phyloP scores from a whole-genome alignment of 345 rosid genomes.

The Lumnitzera racemosa region DNA sequence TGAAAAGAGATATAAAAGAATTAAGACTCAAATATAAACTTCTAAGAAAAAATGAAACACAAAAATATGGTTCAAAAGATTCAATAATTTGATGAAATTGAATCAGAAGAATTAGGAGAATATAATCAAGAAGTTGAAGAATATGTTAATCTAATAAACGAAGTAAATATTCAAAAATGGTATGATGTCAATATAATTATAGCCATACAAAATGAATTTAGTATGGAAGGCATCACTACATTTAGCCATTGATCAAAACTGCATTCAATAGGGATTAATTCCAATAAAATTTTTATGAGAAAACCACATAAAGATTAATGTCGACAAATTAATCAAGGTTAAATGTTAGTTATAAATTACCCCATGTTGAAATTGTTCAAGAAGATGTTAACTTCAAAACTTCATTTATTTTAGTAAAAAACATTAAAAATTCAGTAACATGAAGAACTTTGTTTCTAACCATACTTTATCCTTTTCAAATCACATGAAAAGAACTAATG shows the following conservation, averaged over 20 bases:
- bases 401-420: slow-evolving; percentile 1
- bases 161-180: not conserved
- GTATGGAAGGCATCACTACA: not conserved
- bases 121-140: too few species aligned
- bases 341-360: not conserved
- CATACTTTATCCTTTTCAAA: not conserved
- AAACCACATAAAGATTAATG: not conserved
- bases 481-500: too few species aligned
- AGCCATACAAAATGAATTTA: not conserved
- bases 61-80: too few species aligned
- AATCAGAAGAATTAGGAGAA: too few species aligned
- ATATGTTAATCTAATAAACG: too few species aligned
- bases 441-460: not conserved
- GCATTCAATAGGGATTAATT: not conserved
- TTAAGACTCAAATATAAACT: too few species aligned
- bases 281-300: too few species aligned
- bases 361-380: not conserved
- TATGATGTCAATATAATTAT: too few species aligned
- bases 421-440: not conserved
- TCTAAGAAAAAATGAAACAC: too few species aligned
- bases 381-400: too few species aligned
- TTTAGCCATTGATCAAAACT: not conserved
- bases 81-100: too few species aligned
- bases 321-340: not conserved
- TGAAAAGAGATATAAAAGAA: too few species aligned